These are phyloP conservation scores for Solanum okadae DNA, from an alignment of 257 asterid genomes.

Conservation along the genomic window DNA sequence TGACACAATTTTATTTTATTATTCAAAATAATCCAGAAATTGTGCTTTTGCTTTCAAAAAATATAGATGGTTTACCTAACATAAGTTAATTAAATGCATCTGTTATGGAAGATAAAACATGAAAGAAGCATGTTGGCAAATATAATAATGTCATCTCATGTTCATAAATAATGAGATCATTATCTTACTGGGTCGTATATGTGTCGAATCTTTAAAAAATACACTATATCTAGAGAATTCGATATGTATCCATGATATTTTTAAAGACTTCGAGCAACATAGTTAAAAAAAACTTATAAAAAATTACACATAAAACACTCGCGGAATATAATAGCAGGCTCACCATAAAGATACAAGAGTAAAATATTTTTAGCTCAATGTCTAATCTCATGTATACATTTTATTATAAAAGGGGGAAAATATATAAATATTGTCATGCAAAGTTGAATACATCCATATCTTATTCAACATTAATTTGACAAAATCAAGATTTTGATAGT, in stretches of 20 bases:
- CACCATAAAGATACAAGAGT: too few relatives aligned
- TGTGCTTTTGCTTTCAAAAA: background rate
- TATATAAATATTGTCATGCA: background rate
- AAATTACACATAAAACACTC: background rate
- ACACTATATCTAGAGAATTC: background rate
- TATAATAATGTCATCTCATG: background rate
- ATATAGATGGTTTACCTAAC: background rate
- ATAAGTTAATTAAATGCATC: background rate
- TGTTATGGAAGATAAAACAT: background rate
- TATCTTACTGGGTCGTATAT: too few relatives aligned
- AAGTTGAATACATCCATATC: too few relatives aligned
- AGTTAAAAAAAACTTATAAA: background rate
- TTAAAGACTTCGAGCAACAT: background rate
- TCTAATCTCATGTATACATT: background rate
- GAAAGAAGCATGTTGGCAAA: background rate
- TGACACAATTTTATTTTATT: background rate
- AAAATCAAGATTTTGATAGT: background rate
- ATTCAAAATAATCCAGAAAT: background rate
- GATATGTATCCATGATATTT: accelerated
- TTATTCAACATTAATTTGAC: too few relatives aligned
- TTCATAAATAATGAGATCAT: background rate
- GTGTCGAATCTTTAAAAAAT: accelerated
- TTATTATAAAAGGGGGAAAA: background rate
- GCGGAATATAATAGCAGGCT: accelerated
- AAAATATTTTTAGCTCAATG: too few relatives aligned